These are phyloP conservation scores for Aureobasidium melanogenum DNA, from an alignment of 2,329 filamentous ascomycete genomes.

Conservation along the genomic window DNA sequence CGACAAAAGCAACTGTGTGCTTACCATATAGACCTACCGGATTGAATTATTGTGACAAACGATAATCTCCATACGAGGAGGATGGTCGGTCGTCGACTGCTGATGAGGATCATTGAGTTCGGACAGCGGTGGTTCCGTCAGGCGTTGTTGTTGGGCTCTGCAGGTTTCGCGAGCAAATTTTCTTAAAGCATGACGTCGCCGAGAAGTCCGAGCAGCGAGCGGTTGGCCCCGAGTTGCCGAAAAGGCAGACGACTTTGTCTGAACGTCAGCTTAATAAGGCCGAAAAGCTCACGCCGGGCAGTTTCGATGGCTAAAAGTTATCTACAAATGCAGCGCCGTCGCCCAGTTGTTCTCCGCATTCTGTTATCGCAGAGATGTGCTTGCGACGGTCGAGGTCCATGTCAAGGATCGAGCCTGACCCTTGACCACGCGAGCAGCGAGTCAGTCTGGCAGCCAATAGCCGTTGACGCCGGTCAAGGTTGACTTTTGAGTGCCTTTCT, in stretches of 20 bases:
- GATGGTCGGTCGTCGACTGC: slow-evolving; percentile 6
- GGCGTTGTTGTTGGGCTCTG: neutral
- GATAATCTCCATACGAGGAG: neutral
- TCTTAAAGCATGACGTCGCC: slow-evolving; percentile 5
- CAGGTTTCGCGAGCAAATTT: slow-evolving; percentile 8
- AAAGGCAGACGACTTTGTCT: slow-evolving; percentile 1
- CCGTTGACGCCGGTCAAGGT: neutral
- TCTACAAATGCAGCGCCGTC: neutral
- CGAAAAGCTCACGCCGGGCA: neutral
- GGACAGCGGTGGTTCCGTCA: neutral
- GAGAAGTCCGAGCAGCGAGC: slow-evolving; percentile 6
- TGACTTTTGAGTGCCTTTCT: neutral
- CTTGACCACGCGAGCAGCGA: neutral
- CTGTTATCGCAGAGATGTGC: no score
- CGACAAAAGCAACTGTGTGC: neutral
- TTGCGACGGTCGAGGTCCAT: no score
- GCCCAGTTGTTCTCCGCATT: neutral
- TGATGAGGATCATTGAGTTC: neutral
- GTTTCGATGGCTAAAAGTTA: neutral
- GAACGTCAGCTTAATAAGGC: neutral
- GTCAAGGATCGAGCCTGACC: neutral
- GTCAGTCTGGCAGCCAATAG: neutral
- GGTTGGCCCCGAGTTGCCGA: neutral
- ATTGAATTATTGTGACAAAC: neutral
- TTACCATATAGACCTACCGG: neutral